Base-by-base conservation (phyloP, 208 protist genomes). In the Leptomonas pyrrhocoris region DNA sequence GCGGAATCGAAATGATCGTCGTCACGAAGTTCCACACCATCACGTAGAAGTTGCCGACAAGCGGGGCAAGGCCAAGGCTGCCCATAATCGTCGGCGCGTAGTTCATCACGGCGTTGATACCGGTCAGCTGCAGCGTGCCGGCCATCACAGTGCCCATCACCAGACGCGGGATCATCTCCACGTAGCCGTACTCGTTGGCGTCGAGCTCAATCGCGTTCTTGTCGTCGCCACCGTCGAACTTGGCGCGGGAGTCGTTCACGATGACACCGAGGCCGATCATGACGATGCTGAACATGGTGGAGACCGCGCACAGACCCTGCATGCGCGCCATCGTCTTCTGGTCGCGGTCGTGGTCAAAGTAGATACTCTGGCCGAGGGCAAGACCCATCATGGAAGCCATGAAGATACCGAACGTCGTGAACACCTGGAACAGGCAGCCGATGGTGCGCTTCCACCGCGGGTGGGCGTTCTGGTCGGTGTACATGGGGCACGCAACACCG, bases 1-100 rank as follows among this genome's bases (percentile, higher is more conserved):
- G 83, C 40, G 85, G 85, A 46, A 96, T 88, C 15, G 87, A 85
- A 34, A 55, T 67, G 51, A 96, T 64, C n/a, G 87, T 83, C 43
- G 89, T 91, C 76, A 94, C 77, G 66, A 94, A 94, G 82, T 94
- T 94, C 89, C 86, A 93, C 70, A 81, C 51, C 86, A 96, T 94
- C 49, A 96, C 85, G 34, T 90, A 54, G 58, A 93, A 85, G 77
- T 92, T 96, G 42, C 91, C 91, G 18, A 88, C 68, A 4, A 94
- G 81, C 34, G 88, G 80, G 1, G 77, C 77, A 30, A 93, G 69
- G 34, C 86, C 84, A 42, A 92, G 73, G 50, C 72, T 83, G 38
- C 72, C 68, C 79, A 87, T 93, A 65, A 96, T 94, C 34, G 73
- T 86, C 34, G 88, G 88, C 30, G 91, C 86, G 77, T 94, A 96